Conservation (phyloP, 441 rosid species). For the Iberis amara region DNA sequence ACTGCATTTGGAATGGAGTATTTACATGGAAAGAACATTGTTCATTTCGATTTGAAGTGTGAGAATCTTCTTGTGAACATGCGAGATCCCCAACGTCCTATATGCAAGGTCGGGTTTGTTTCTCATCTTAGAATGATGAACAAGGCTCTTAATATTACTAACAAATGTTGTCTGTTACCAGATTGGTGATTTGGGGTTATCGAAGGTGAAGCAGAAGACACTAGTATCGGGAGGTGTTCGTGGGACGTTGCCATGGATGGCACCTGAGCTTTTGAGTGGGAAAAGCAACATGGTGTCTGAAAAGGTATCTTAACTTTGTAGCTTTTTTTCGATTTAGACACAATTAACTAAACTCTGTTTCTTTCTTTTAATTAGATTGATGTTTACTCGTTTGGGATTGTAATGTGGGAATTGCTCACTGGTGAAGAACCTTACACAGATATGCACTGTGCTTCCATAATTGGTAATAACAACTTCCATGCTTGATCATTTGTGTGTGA, state of each 20-base stretch:
- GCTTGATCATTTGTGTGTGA: not conserved
- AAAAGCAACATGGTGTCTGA: conserved; percentile 97
- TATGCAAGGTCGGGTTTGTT: conserved; percentile 64
- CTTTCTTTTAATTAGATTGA: conserved; percentile 53
- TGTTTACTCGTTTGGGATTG: conserved; percentile 96
- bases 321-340: not conserved
- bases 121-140: conserved; percentile 1
- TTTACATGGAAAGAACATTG: conserved; percentile 93
- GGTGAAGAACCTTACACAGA: conserved; percentile 96
- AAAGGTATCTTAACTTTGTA: conserved; percentile 44
- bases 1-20: conserved; percentile 99
- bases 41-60: conserved; percentile 96
- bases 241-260: conserved; percentile 99
- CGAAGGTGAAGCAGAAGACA: conserved; percentile 94
- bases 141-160: conserved; percentile 20
- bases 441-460: conserved; percentile 91
- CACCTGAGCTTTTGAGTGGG: conserved; percentile 97
- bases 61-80: conserved; percentile 94
- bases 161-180: conserved; percentile 25
- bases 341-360: not conserved
- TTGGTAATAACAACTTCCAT: conserved; percentile 44
- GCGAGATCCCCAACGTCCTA: conserved; percentile 98
- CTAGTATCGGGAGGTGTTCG: conserved; percentile 98
- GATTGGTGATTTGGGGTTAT: conserved; percentile 96
- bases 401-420: conserved; percentile 97